Base-by-base conservation (phyloP, 192 early-diverging fungal species). In the Rhizophlyctis rosea region DNA sequence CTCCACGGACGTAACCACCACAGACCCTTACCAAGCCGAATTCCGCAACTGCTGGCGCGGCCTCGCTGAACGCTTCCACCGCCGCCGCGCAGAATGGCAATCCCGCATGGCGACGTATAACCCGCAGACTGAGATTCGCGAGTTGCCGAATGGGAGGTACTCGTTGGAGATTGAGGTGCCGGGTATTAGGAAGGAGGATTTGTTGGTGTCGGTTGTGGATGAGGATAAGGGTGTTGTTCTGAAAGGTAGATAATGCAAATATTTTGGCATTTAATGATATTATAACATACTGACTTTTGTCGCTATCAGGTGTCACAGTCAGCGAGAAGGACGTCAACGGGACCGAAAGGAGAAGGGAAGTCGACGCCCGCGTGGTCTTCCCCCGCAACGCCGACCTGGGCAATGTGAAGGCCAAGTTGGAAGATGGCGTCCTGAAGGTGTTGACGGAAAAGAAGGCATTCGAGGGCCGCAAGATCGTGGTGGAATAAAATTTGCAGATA, bases 391-490 rank as follows among this genome's bases (percentile, higher is more conserved):
- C 57, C 4, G 65, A 68, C 47, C n/a, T 53, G 23, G 13, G 32
- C 13, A 59, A 54, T 47, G 14, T 68, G 49, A 59, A 68, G 50
- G 65, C 65, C 4, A 61, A 9, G 34, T 9, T 50, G 21, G 65
- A 62, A 18, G 49, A 68, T 54, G 65, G 65, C 4, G 65, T 68
- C 23, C 48, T 68, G 50, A 49, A 52, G 23, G 65, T 68, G 27
- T 34, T 54, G 59, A 36, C 55, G 13, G 65, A 34, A 27, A 68
- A 61, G 35, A 61, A 24, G 48, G 65, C 59, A 27, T 68, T 61
- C 57, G 64, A 66, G 47, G 64, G 64, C 3, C 44, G 64, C 29
- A 49, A 50, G 32, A 48, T 66, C 51, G 21, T 28, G 11, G 51
- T 53, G 44, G 44, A 47, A n/a, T n/a, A n/a, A n/a, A n/a, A n/a